Evolutionary conservation across 2,329 filamentous ascomycete genomes (phyloP).

Genomic region (Trichoderma pleuroti): DNA sequence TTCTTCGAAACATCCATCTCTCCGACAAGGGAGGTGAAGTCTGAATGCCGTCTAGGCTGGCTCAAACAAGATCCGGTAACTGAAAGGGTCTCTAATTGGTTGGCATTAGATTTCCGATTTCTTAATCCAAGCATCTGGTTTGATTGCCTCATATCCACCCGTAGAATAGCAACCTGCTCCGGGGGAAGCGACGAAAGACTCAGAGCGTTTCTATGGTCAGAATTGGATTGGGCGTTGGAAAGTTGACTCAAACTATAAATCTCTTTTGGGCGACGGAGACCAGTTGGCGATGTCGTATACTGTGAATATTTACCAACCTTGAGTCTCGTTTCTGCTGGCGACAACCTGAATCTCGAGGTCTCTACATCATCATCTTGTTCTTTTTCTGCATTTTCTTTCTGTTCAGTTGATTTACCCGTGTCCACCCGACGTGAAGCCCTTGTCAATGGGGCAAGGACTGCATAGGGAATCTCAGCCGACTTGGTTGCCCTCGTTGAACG

Average conservation of each 20-base stretch:
- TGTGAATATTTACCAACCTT: not conserved
- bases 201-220: not conserved
- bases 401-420: not conserved
- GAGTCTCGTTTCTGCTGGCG: not conserved
- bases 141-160: not conserved
- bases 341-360: not conserved
- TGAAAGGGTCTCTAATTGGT: not conserved
- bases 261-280: not conserved
- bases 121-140: not conserved
- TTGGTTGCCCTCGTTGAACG: not conserved
- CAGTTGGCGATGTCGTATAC: not conserved
- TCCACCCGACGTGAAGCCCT: not conserved
- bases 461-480: not conserved
- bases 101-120: not conserved
- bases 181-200: not conserved
- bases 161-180: not conserved
- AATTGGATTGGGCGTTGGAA: not conserved
- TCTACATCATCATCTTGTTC: not conserved
- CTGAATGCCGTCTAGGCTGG: not conserved
- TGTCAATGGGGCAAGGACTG: not conserved
- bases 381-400: not conserved
- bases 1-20: not conserved
- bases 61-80: not conserved
- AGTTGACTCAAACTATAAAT: not conserved
- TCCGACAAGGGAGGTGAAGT: not conserved